Evolutionary conservation across 1,284 basidiomycete genomes (phyloP), one percentile per base, ranked within the genome.

Genomic region (Porogramme epimiltina): DNA sequence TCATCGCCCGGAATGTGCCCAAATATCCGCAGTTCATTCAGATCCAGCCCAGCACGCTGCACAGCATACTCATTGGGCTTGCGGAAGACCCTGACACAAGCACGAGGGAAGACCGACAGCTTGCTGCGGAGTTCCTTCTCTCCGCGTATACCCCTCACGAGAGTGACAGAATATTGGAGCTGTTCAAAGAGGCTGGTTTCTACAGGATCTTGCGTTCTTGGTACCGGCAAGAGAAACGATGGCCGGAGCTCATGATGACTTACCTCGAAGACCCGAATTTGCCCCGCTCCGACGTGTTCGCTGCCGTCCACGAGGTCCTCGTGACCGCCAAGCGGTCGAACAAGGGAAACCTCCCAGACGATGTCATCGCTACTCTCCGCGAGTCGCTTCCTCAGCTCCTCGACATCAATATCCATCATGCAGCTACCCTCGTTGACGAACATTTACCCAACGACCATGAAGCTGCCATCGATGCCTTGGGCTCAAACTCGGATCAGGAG

Each of bases 41-140:
- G 31, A 78, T 95, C 34, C 71, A 85, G 0, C 84, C 82, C 2
- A 85, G 81, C 39, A 76, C 82, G 1, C 76, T 95, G 4, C 87
- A 94, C 58, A 76, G 75, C 38, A 85, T 98, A 57, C 81, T 99
- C 33, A 76, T 90, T 42, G 81, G 82, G 9, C 83, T 99, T 10
- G 85, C 92, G 0, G 73, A 78, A 24, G 92, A 95, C 63, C 70
- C 78, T 0, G 89, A 93, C 64, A 70, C 74, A 47, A 80, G 76
- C 51, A 97, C 93, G 0, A 80, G 87, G 25, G 94, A 97, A 66
- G 97, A 99, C 69, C 85, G 97, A 11, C 95, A 99, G 66, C 81
- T 99, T 2, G 97, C 96, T 0, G 87, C 89, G 2, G 97, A 99
- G 71, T 98, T 89, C 68, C 81, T 99, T n/a, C 78, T 99, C 4